Evolutionary conservation across 257 asterid species (phyloP).

Genomic region (Lithospermum erythrorhizon): DNA sequence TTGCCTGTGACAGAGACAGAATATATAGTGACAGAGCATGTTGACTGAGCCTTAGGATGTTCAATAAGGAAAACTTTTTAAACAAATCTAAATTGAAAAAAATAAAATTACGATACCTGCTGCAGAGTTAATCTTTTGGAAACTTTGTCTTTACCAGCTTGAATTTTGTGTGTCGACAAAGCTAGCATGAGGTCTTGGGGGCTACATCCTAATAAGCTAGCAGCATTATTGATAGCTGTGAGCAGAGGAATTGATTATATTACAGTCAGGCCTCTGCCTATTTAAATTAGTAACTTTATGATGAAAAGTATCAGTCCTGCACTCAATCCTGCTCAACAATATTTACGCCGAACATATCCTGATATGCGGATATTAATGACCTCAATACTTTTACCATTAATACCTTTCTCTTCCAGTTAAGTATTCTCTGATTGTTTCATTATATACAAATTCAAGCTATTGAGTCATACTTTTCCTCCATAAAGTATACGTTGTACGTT

Average conservation of each 20-base stretch:
- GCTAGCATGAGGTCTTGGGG: constrained; percentile 41
- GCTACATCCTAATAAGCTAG: constrained; percentile 62
- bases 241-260: constrained; percentile 4
- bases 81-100: background rate
- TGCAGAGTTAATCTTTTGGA: constrained; percentile 35
- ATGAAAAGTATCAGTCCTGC: background rate
- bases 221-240: constrained; percentile 57
- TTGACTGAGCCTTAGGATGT: constrained; percentile 4
- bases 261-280: background rate
- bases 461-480: background rate
- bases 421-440: too few relatives aligned
- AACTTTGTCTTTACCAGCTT: constrained; percentile 44
- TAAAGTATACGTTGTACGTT: background rate
- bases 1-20: constrained; percentile 38
- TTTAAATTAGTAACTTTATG: background rate
- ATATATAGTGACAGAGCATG: background rate
- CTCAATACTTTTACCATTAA: background rate
- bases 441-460: background rate
- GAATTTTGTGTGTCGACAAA: constrained; percentile 47
- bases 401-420: background rate
- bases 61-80: background rate
- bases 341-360: too few relatives aligned
- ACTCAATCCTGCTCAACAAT: background rate
- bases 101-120: constrained; percentile 33
- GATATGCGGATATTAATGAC: background rate